Conservation (phyloP, 1,284 basidiomycete species). For the Puccinia triticina region DNA sequence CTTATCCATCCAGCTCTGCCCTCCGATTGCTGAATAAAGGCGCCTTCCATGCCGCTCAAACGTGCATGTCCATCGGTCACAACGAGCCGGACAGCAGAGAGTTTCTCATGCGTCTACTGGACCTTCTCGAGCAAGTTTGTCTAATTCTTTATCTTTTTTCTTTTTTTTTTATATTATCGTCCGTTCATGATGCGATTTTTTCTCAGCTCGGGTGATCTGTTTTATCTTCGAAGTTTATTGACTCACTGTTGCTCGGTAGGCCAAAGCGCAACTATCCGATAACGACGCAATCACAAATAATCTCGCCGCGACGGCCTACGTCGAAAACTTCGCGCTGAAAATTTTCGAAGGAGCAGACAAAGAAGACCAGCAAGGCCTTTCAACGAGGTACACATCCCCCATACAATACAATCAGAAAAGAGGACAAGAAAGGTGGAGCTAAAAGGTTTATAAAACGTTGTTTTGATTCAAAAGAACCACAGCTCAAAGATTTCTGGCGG, state of each 20-base stretch:
- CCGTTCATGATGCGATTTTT: background rate
- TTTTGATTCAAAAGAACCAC: slow-evolving; percentile 66
- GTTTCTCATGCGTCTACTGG: slow-evolving; percentile 75
- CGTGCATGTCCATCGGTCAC: slow-evolving; percentile 39
- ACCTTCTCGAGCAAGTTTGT: slow-evolving; percentile 71
- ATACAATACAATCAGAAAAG: slow-evolving; percentile 14
- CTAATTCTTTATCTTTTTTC: background rate
- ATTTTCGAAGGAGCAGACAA: slow-evolving; percentile 88
- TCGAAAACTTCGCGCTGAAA: slow-evolving; percentile 89
- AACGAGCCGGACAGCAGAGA: slow-evolving; percentile 67
- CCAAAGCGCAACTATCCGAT: slow-evolving; percentile 74
- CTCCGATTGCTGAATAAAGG: slow-evolving; percentile 45
- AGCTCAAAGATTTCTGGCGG: slow-evolving; percentile 83
- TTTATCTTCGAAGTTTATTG: background rate
- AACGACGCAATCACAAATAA: slow-evolving; percentile 84
- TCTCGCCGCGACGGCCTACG: slow-evolving; percentile 77
- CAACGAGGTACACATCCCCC: slow-evolving; percentile 63
- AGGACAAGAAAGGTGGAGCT: background rate
- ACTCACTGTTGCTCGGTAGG: slow-evolving; percentile 54
- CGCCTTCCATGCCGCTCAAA: slow-evolving; percentile 49
- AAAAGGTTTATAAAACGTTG: background rate
- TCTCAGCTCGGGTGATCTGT: background rate
- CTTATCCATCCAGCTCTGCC: background rate
- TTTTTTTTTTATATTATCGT: background rate
- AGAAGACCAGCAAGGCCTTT: slow-evolving; percentile 77